Percentiles rank a stretch among this genome's conserved stretches.
Evolutionary conservation across 345 rosid genomes (phyloP).

Genomic region (Salix suchowensis): DNA sequence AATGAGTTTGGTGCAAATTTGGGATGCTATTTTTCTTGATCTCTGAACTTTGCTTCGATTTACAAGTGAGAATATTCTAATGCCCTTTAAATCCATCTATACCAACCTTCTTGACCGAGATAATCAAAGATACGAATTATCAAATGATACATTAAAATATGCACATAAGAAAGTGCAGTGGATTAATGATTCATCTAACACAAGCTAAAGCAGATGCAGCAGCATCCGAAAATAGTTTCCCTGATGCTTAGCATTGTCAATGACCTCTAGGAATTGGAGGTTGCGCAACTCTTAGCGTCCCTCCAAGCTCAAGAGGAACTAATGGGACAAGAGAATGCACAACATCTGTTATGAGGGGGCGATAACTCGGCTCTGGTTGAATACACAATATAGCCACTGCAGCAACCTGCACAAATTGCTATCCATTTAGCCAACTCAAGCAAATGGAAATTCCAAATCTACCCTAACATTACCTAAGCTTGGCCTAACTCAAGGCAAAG

Average conservation of each 20-base stretch:
- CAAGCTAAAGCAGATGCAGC: not conserved
- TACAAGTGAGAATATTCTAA: slow-evolving; percentile 23
- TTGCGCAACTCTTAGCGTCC: slow-evolving; percentile 53
- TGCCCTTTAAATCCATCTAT: not conserved
- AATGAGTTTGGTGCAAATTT: not conserved
- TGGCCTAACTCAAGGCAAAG: not conserved
- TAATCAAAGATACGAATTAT: not conserved
- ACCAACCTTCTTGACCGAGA: not conserved
- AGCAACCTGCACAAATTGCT: slow-evolving; percentile 59
- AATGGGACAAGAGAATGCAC: slow-evolving; percentile 85
- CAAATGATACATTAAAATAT: not conserved
- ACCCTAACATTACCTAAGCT: not conserved
- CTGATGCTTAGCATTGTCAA: not conserved
- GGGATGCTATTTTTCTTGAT: not conserved
- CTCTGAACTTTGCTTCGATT: slow-evolving; percentile 4
- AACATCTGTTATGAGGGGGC: slow-evolving; percentile 85
- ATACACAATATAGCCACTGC: slow-evolving; percentile 91
- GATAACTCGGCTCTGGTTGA: slow-evolving; percentile 89
- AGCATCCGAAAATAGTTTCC: not conserved
- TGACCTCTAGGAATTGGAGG: slow-evolving; percentile 12
- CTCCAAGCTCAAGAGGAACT: slow-evolving; percentile 78
- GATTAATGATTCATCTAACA: not conserved
- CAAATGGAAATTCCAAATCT: not conserved
- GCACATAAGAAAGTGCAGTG: not conserved
- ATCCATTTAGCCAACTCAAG: not conserved